Base-by-base conservation (phyloP, 768 basidiomycete species). In the Xerocomellus intermedius region DNA sequence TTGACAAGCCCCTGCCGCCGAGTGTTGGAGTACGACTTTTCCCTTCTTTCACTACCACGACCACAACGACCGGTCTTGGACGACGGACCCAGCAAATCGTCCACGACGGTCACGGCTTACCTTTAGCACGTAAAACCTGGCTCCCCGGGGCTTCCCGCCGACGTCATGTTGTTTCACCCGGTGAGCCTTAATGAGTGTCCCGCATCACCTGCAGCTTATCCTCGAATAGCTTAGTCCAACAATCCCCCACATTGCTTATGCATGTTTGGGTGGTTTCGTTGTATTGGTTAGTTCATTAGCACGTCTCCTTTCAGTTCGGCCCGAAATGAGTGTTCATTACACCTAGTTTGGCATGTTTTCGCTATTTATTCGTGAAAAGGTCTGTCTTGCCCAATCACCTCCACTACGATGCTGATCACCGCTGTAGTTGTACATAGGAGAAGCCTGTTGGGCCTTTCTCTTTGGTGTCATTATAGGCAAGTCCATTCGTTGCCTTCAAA, bases 391-490 rank as follows among this genome's bases (percentile, higher is more conserved):
- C 14, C 12, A 17, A 9, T 17, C 10, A 17, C 30, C 2, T 49
- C 19, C 19, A 7, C 5, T 13, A 8, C 10, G 36, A 39, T 49
- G 13, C 57, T 70, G 42, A 66, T 52, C 44, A 2, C 24, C 8
- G 12, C 21, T 36, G 14, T 35, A 91, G 82, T 72, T 96, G 24
- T 98, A 97, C 69, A 85, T 98, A 54, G 97, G 97, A 57, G 97
- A 99, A 79, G 94, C 97, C 14, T 91, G 90, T 61, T 91, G 92
- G 84, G 94, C 96, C 1, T 97, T 97, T 63, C 69, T 96, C 33
- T 92, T 96, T 64, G 93, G 94, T 13, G 88, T 98, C 65, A 87
- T 94, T 60, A 86, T 96, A 48, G 94, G 89, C 83, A 68, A 57
- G 81, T 70, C 57, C 33, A 22, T 13, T 12, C 33, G 1, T 42